These are phyloP conservation scores for Lepidium campestre DNA, from an alignment of 441 rosid genomes.

Conservation along the genomic window DNA sequence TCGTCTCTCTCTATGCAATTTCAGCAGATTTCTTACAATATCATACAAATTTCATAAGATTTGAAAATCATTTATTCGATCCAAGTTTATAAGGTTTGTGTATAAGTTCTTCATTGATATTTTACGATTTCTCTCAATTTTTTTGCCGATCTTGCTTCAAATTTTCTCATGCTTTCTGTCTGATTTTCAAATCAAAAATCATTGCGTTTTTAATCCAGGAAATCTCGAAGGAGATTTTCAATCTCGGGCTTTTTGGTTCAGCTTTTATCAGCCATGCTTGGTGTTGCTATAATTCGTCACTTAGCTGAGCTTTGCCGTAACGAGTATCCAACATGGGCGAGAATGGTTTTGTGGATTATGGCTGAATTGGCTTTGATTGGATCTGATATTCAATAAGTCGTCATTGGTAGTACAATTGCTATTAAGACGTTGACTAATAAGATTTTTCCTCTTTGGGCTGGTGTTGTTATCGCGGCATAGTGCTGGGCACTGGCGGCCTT, in stretches of 20 bases:
- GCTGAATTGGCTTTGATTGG: conserved; percentile 87
- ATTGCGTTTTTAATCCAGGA: conserved; percentile 89
- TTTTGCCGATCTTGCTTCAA: too few species aligned
- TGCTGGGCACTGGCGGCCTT: too few species aligned
- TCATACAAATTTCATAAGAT: too few species aligned
- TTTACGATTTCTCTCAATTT: too few species aligned
- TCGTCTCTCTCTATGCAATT: too few species aligned
- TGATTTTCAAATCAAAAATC: too few species aligned
- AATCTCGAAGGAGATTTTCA: conserved; percentile 93
- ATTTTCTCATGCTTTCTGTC: too few species aligned
- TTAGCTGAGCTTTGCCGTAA: conserved; percentile 94
- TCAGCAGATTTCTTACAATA: too few species aligned
- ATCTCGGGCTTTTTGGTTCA: conserved; percentile 82
- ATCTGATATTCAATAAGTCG: conserved; percentile 92
- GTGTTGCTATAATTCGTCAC: conserved; percentile 81
- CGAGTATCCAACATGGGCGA: conserved; percentile 89
- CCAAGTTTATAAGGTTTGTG: too few species aligned
- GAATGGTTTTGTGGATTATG: conserved; percentile 77
- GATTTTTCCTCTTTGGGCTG: conserved; percentile 74
- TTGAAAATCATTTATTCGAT: too few species aligned
- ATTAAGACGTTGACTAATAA: conserved; percentile 71
- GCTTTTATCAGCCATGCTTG: conserved; percentile 77
- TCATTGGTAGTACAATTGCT: conserved; percentile 94
- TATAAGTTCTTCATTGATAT: too few species aligned
- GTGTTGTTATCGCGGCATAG: conserved; percentile 68